Percentiles rank a stretch among this genome's conserved stretches.
Conservation (phyloP, 2,329 filamentous ascomycete genomes). For the Salinomyces thailandicus region DNA sequence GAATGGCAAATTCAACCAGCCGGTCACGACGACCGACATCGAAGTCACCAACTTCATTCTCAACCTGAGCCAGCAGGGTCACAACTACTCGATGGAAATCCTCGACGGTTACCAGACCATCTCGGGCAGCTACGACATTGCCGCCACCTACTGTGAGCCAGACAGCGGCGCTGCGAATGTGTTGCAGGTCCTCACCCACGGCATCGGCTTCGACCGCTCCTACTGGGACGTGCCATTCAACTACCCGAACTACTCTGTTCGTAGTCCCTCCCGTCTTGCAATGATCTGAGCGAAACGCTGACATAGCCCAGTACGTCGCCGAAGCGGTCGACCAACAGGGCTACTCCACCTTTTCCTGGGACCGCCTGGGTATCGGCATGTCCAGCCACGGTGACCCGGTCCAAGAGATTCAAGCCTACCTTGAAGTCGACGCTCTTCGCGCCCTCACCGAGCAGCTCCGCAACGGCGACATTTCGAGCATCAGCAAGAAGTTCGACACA, state of each 20-base stretch:
- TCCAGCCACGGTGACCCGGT: constrained; percentile 50
- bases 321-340: constrained; percentile 44
- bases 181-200: constrained; percentile 44
- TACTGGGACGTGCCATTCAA: constrained; percentile 54
- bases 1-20: constrained; percentile 44
- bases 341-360: constrained; percentile 51
- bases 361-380: constrained; percentile 51
- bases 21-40: constrained; percentile 37
- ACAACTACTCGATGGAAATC: constrained; percentile 38
- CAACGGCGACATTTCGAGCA: constrained; percentile 33
- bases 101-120: constrained; percentile 42
- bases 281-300: too few relatives aligned
- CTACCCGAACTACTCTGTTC: constrained; percentile 47
- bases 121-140: constrained; percentile 46
- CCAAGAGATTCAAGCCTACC: constrained; percentile 47
- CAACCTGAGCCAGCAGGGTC: constrained; percentile 38
- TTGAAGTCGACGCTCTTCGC: constrained; percentile 49
- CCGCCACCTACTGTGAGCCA: constrained; percentile 52
- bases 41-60: constrained; percentile 49
- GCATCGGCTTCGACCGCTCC: constrained; percentile 46
- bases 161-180: constrained; percentile 30
- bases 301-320: constrained; percentile 45
- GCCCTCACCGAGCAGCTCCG: constrained; percentile 44
- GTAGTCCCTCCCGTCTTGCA: too few relatives aligned
- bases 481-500: constrained; percentile 32